These are phyloP conservation scores for Syzygium aqueum DNA, from an alignment of 345 rosid species.

Conservation along the genomic window DNA sequence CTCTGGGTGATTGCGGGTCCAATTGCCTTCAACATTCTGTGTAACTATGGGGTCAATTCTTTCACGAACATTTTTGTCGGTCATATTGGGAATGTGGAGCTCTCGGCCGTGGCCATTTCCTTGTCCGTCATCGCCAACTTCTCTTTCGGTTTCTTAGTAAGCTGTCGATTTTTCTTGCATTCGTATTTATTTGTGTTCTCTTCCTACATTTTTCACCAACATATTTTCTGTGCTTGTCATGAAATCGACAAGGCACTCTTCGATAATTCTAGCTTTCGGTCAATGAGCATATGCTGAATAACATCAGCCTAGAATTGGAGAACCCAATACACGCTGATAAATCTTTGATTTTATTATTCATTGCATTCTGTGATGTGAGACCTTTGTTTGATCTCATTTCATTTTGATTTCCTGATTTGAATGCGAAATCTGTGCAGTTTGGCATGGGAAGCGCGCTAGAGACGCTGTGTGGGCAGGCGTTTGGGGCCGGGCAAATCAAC, in stretches of 20 bases:
- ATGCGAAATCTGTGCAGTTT: slow-evolving; percentile 32
- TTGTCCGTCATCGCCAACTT: slow-evolving; percentile 85
- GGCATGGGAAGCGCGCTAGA: slow-evolving; percentile 98
- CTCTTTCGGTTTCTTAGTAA: slow-evolving; percentile 88
- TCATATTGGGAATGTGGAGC: slow-evolving; percentile 82
- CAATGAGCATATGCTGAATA: background rate
- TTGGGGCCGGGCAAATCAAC: slow-evolving; percentile 73
- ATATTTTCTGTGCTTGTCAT: background rate
- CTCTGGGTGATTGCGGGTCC: slow-evolving; percentile 87
- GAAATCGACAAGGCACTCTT: background rate
- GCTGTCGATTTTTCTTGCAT: background rate
- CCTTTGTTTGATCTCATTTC: background rate
- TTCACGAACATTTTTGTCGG: slow-evolving; percentile 91
- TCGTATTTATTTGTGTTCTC: background rate
- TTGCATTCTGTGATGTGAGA: background rate
- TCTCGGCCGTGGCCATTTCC: slow-evolving; percentile 80
- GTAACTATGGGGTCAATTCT: slow-evolving; percentile 82
- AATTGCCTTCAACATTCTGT: slow-evolving; percentile 79
- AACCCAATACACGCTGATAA: background rate
- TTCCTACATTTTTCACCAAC: background rate
- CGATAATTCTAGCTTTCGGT: background rate
- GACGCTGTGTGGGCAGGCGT: slow-evolving; percentile 94
- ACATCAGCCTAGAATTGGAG: background rate
- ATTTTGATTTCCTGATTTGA: background rate
- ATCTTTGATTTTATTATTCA: background rate